Base-by-base conservation (phyloP, 2,329 filamentous ascomycete species). In the Sporothrix schenckii region DNA sequence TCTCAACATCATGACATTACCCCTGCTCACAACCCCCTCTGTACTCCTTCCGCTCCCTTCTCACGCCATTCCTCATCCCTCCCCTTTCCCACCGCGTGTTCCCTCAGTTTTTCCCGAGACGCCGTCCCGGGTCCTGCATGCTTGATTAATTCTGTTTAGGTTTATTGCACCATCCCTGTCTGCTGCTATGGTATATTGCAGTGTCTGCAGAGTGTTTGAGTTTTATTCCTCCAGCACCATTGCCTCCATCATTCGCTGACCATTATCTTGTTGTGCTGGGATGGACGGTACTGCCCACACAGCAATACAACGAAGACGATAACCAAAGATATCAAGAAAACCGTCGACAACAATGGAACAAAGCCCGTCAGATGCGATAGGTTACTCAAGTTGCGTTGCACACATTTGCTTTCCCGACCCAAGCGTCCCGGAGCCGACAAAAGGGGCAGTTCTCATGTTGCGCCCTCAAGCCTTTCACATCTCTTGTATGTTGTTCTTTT, bases 71-170 rank as follows among this genome's bases (percentile, higher is more conserved):
- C 66, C 52, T 39, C 52, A 65, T 49, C 44, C 27, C 47, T 50
- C 27, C 61, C 44, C n/a, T 44, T 21, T 53, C 27, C 63, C 65
- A 41, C 63, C 47, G 16, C 41, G 41, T 68, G 39, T 50, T n/a
- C 53, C 66, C 44, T 60, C 11, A 9, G 7, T 49, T n/a, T 39
- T 50, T 61, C 54, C 67, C 68, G 58, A 72, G 68, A 72, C 54
- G 63, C 56, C 68, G 65, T 68, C 70, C 68, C 63, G 68, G 68
- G 56, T 52, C 68, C 56, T 68, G 68, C 58, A 67, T 19, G 4
- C 53, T 63, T 50, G 16, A 60, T 61, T 68, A 49, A 44, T n/a
- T 24, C 34, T 70, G 54, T 69, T 69, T 69, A 27, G 52, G 27
- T 69, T 69, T 34, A 61, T 69, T 61, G 21, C 39, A 47, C 0